Percentiles rank a stretch among this genome's conserved stretches.
These are phyloP conservation scores for Sclerotinia subarctica DNA, from an alignment of 2,329 filamentous ascomycete genomes.

Conservation along the genomic window DNA sequence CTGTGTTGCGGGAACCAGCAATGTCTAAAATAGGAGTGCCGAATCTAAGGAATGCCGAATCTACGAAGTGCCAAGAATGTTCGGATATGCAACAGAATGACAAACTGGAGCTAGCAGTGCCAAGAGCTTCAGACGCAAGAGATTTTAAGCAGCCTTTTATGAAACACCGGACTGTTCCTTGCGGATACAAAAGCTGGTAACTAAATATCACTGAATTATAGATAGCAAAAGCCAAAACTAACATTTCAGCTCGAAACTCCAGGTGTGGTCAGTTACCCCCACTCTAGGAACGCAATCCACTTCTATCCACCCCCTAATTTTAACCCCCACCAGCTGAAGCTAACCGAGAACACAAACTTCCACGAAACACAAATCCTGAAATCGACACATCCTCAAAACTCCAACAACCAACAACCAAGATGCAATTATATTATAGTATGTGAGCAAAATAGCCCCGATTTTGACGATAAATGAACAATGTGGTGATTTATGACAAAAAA, in stretches of 20 bases:
- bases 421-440: too few relatives aligned
- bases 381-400: not conserved
- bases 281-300: not conserved
- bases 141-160: not conserved
- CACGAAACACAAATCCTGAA: not conserved
- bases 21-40: not conserved
- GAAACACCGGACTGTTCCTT: not conserved
- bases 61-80: not conserved
- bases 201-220: accelerated
- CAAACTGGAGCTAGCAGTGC: not conserved
- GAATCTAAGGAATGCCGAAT: not conserved
- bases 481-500: not conserved
- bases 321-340: not conserved
- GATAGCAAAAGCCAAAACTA: not conserved
- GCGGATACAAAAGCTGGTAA: too few relatives aligned
- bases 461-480: not conserved
- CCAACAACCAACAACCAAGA: not conserved
- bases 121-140: not conserved
- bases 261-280: not conserved
- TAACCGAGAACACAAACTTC: not conserved
- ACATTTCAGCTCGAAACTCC: not conserved
- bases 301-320: not conserved
- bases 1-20: not conserved
- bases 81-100: too few relatives aligned
- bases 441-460: accelerated